phyloP scores from a whole-genome alignment of 495 filamentous ascomycete species.

The Friedmanniomyces endolithicus region DNA sequence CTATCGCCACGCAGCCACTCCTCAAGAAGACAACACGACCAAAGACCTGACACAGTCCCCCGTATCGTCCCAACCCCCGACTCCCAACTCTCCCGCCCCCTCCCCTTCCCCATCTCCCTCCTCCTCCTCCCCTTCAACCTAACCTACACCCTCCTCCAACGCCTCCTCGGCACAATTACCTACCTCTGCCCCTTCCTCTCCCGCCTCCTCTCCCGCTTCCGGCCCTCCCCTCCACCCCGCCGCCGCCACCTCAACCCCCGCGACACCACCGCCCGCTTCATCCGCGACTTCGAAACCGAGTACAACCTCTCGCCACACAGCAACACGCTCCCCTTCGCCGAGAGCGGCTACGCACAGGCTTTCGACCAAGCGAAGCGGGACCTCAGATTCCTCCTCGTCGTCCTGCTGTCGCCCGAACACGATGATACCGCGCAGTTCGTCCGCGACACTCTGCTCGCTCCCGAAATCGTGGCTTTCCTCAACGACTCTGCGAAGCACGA shows the following conservation, averaged over 20 bases:
- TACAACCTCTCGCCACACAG: conserved; percentile 51
- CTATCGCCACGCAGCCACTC: conserved; percentile 19
- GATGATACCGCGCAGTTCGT: conserved; percentile 83
- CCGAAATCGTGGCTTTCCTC: conserved; percentile 59
- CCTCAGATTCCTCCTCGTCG: conserved; percentile 75
- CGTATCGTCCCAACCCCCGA: conserved; percentile 66
- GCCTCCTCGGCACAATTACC: conserved; percentile 51
- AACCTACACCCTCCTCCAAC: conserved; percentile 54
- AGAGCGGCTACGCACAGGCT: conserved; percentile 80
- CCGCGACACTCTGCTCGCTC: conserved; percentile 63
- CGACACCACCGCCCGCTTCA: conserved; percentile 79
- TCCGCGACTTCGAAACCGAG: conserved; percentile 86
- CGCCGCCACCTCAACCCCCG: conserved; percentile 64
- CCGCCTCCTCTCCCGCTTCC: conserved; percentile 42
- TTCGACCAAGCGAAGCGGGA: conserved; percentile 79
- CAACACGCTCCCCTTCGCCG: conserved; percentile 57
- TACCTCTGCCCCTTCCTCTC: conserved; percentile 73
- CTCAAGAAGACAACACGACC: conserved; percentile 22
- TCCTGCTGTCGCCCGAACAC: conserved; percentile 81
- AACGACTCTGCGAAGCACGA: conserved; percentile 53
- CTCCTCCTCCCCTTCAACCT: conserved; percentile 74
- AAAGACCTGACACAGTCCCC: conserved; percentile 51
- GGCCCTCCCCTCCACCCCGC: conserved; percentile 29
- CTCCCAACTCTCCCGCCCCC: conserved; percentile 47
- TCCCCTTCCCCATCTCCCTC: conserved; percentile 61